Evolutionary conservation across 2,329 filamentous ascomycete genomes (phyloP).

Genomic region (Huntiella omanensis): DNA sequence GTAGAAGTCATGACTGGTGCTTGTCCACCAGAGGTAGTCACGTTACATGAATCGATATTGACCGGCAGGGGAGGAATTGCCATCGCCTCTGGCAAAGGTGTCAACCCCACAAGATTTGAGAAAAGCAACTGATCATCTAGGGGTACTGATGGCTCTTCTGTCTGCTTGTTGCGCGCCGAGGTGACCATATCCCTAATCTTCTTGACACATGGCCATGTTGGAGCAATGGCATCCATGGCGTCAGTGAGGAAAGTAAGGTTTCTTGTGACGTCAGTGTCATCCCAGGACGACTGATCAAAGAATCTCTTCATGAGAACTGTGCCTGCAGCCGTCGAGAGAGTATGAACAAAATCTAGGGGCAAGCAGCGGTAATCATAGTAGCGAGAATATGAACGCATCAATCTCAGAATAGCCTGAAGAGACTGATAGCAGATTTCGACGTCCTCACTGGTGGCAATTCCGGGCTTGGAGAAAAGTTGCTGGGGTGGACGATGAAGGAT

Average conservation of each 20-base stretch:
- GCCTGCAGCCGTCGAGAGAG: constrained; percentile 27
- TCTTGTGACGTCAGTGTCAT: constrained; percentile 27
- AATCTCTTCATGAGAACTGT: constrained; percentile 28
- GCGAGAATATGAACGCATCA: constrained; percentile 25
- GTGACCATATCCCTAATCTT: constrained; percentile 22
- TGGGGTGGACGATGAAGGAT: constrained; percentile 30
- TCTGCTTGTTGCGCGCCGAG: constrained; percentile 8
- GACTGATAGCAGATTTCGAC: constrained; percentile 32
- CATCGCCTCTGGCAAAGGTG: not conserved
- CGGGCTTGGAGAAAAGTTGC: constrained; percentile 23
- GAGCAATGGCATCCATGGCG: constrained; percentile 32
- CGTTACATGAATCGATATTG: too few relatives aligned
- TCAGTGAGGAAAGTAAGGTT: constrained; percentile 30
- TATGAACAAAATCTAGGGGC: constrained; percentile 30
- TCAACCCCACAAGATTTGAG: constrained; percentile 1
- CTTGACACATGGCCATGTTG: constrained; percentile 27
- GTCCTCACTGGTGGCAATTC: constrained; percentile 23
- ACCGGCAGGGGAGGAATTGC: not conserved
- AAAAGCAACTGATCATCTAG: not conserved
- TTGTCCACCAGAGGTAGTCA: too few relatives aligned
- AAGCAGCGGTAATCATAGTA: constrained; percentile 26
- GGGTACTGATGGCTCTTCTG: not conserved
- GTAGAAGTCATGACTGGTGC: too few relatives aligned
- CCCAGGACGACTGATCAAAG: constrained; percentile 22
- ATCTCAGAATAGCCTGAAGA: constrained; percentile 24